phyloP scores from a whole-genome alignment of 73 alveolate species.

The Stentor roeselii region DNA sequence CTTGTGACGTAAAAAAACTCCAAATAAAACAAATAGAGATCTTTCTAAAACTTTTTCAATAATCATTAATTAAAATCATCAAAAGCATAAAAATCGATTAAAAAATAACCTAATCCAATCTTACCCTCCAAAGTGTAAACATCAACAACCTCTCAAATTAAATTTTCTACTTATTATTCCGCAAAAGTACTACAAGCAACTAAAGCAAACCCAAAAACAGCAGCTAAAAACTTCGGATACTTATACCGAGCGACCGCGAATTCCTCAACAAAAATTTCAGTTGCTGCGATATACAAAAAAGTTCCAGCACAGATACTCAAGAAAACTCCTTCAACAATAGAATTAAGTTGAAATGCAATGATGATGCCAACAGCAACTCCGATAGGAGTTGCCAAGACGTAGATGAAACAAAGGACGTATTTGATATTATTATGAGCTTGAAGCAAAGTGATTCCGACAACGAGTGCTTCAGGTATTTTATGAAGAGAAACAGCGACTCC shows the following conservation, averaged over 20 bases:
- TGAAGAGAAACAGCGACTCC: constrained; percentile 48
- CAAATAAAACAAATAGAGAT: too few species aligned
- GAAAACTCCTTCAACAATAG: constrained; percentile 61
- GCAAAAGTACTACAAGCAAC: background rate
- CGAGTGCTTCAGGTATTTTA: constrained; percentile 56
- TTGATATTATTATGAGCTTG: background rate
- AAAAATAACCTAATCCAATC: too few species aligned
- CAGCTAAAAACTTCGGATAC: constrained; percentile 55
- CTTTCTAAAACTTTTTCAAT: too few species aligned
- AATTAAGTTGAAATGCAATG: constrained; percentile 54
- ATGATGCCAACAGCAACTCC: constrained; percentile 51
- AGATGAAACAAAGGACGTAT: background rate
- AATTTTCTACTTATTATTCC: background rate
- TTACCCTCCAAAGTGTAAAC: too few species aligned
- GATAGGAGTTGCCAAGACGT: background rate
- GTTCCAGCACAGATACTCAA: constrained; percentile 78
- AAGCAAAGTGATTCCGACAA: background rate
- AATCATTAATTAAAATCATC: too few species aligned
- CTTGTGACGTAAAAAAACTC: too few species aligned
- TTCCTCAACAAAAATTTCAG: constrained; percentile 85
- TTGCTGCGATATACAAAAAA: constrained; percentile 75
- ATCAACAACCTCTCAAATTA: background rate
- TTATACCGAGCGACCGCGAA: constrained; percentile 71
- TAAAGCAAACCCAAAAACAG: constrained; percentile 48
- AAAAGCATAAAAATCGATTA: too few species aligned